Percentiles rank a stretch among this genome's conserved stretches.
These are phyloP conservation scores for Arxiozyma slooffiae DNA, from an alignment of 1,139 yeast species.

Conservation along the genomic window DNA sequence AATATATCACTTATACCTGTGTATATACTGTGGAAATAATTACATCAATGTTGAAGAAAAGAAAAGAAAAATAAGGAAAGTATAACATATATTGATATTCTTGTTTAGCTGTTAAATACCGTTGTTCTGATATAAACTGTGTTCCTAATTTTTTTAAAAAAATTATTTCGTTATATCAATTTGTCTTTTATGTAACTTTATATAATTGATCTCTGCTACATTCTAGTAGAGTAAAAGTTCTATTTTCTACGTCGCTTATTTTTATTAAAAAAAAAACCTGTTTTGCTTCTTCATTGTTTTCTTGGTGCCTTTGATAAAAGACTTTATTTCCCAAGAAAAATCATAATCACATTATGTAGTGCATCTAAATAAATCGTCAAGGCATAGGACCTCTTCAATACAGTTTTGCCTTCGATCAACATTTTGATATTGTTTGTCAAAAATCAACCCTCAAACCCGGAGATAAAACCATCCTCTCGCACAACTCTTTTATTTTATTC, in stretches of 20 bases:
- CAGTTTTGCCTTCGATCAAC: constrained; percentile 59
- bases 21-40: background rate
- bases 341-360: constrained; percentile 38
- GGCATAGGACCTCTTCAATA: constrained; percentile 87
- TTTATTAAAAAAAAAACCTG: constrained; percentile 43
- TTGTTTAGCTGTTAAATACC: background rate
- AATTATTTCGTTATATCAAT: background rate
- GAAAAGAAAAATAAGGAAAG: background rate
- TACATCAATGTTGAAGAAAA: background rate
- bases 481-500: constrained; percentile 53
- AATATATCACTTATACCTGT: background rate
- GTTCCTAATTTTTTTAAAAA: background rate
- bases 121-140: background rate
- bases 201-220: constrained; percentile 39
- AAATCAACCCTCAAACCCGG: constrained; percentile 89
- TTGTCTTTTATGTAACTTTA: constrained; percentile 28
- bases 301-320: constrained; percentile 55
- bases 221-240: constrained; percentile 43
- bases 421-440: constrained; percentile 61
- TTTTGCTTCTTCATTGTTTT: constrained; percentile 41
- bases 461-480: constrained; percentile 51
- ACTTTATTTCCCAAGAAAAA: constrained; percentile 69
- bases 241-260: constrained; percentile 38
- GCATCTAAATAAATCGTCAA: constrained; percentile 58
- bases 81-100: background rate